Base-by-base conservation (phyloP, 2,329 filamentous ascomycete genomes). In the Venturia asperata region DNA sequence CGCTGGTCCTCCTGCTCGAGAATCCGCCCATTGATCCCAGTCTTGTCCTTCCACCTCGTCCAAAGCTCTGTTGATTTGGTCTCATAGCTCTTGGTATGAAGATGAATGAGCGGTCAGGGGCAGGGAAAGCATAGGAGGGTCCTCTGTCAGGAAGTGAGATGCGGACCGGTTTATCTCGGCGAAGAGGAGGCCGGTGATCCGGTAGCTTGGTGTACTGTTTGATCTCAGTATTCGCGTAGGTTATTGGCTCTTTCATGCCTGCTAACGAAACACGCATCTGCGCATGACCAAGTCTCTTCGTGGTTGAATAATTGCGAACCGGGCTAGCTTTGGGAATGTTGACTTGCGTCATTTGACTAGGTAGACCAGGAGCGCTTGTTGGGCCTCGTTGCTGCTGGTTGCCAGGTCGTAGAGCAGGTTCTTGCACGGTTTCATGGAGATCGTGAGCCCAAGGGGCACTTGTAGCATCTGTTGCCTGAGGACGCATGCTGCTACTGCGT, bases 51-150 rank as follows among this genome's bases (percentile, higher is more conserved):
- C 89, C 83, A 63, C 83, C 83, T 65, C 85, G 81, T 55, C 81
- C 82, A 69, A 87, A 85, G 39, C 87, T 85, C 78, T 96, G 91
- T 74, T 96, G 92, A 74, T 96, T 97, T 17, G 94, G 94, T 70
- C 94, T 86, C 79, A 97, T 84, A 13, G 93, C 93, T 69, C 94
- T 85, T 15, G 94, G 94, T 67, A 99, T 99, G 77, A 99, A 99
- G 71, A 97, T 96, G 76, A 99, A 99, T 0, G 94, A 97, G 69
- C 94, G 83, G 71, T 97, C 92, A 60, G 85, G 82, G 1, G 92
- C 89, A 6, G 94, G 94, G 77, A 94, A 96, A 67, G 97, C 92
- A 76, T 97, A 97, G 68, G 90, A 86, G 43, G 91, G 90, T 15
- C 86, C 81, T 68, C 89, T 84, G 37, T 89, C 83, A 1, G 94